Conservation (phyloP, 257 asterid genomes). For the Penstemon eatonii region DNA sequence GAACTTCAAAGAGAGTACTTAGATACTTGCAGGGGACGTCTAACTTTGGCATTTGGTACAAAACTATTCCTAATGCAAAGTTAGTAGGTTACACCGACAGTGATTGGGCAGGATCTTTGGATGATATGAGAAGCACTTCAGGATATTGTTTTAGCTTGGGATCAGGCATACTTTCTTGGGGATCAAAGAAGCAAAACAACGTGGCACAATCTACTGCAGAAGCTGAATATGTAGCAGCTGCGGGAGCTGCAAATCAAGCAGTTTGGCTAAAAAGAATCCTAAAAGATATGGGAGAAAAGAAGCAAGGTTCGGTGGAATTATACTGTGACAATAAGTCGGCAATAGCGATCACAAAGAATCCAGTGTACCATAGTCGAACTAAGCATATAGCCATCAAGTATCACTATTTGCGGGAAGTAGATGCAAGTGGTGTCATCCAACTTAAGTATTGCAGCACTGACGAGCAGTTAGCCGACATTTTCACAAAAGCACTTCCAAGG, state of each 20-base stretch:
- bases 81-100: background rate
- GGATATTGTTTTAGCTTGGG: background rate
- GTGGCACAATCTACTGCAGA: background rate
- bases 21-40: too few relatives aligned
- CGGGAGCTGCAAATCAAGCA: slow-evolving; percentile 2
- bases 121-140: background rate
- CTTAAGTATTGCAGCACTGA: background rate
- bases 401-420: background rate
- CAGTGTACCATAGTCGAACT: background rate
- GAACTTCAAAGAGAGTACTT: too few relatives aligned
- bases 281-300: background rate
- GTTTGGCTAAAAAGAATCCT: background rate
- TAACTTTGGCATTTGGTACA: too few relatives aligned
- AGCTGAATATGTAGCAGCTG: slow-evolving; percentile 1
- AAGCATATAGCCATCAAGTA: background rate
- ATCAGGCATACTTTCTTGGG: background rate
- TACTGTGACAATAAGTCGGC: background rate
- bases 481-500: background rate
- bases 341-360: background rate
- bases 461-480: background rate
- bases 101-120: slow-evolving; percentile 7
- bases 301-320: background rate
- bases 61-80: background rate
- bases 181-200: background rate
- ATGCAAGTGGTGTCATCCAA: background rate